phyloP scores from a whole-genome alignment of 257 asterid species.

The Solanum rostratum region DNA sequence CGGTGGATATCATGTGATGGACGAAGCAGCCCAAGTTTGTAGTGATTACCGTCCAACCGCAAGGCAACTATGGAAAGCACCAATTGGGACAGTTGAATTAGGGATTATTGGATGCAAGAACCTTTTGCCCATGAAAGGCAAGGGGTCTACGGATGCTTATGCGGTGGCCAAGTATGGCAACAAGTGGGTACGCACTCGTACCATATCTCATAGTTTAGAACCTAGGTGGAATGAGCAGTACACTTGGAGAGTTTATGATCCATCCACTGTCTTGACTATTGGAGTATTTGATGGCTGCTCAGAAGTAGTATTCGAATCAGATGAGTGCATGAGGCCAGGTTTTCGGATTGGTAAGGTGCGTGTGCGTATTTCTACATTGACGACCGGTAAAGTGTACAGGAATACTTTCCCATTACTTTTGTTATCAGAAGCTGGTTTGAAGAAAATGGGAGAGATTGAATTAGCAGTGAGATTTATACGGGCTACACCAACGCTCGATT shows the following conservation, averaged over 20 bases:
- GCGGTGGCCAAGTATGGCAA: slow-evolving; percentile 74
- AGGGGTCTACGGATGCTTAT: slow-evolving; percentile 75
- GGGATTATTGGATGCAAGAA: slow-evolving; percentile 76
- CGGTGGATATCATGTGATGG: slow-evolving; percentile 94
- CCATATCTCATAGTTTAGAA: slow-evolving; percentile 52
- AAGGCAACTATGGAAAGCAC: slow-evolving; percentile 78
- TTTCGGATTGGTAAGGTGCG: slow-evolving; percentile 75
- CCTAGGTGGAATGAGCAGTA: slow-evolving; percentile 93
- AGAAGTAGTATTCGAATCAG: slow-evolving; percentile 40
- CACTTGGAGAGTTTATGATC: slow-evolving; percentile 84
- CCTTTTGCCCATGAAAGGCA: slow-evolving; percentile 57
- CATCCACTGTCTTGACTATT: slow-evolving; percentile 64
- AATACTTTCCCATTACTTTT: slow-evolving; percentile 44
- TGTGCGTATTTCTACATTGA: slow-evolving; percentile 59
- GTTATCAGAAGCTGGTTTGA: slow-evolving; percentile 51
- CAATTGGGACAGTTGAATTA: slow-evolving; percentile 49
- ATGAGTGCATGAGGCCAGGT: slow-evolving; percentile 28
- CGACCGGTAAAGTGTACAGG: slow-evolving; percentile 46
- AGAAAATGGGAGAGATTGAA: slow-evolving; percentile 86
- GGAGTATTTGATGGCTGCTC: slow-evolving; percentile 68
- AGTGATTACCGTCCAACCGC: slow-evolving; percentile 90
- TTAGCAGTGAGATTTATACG: slow-evolving; percentile 56
- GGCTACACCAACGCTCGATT: slow-evolving; percentile 53
- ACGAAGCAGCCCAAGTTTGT: slow-evolving; percentile 65
- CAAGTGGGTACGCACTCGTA: slow-evolving; percentile 86